phyloP scores from a whole-genome alignment of 2,329 filamentous ascomycete genomes.

The Trichoderma simmonsii region DNA sequence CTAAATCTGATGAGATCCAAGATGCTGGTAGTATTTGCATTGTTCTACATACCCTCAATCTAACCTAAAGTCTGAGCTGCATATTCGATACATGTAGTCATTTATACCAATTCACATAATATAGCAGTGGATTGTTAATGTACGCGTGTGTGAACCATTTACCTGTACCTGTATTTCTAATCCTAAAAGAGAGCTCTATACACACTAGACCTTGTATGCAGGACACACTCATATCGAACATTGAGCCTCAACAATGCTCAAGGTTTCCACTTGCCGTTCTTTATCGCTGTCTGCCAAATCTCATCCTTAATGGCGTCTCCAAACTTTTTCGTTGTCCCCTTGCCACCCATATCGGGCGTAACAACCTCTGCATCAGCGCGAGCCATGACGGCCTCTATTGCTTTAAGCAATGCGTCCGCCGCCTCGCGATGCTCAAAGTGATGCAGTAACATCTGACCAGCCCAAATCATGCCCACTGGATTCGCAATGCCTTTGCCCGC shows the following conservation, averaged over 20 bases:
- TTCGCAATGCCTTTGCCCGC: slow-evolving; percentile 71
- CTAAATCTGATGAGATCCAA: background rate
- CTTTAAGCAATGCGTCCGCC: slow-evolving; percentile 54
- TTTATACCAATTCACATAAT: background rate
- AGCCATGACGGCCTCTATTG: slow-evolving; percentile 63
- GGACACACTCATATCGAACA: background rate
- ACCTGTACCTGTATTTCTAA: background rate
- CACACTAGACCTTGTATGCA: background rate
- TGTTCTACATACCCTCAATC: background rate
- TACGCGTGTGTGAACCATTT: background rate
- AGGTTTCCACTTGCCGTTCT: background rate
- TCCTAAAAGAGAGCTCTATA: background rate
- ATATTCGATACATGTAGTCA: background rate
- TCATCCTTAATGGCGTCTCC: slow-evolving; percentile 25
- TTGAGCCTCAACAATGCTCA: background rate
- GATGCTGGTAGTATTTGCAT: background rate
- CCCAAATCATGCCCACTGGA: slow-evolving; percentile 56
- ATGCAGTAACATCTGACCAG: slow-evolving; percentile 50
- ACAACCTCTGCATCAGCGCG: slow-evolving; percentile 32
- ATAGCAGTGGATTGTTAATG: background rate
- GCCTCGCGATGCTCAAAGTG: slow-evolving; percentile 28
- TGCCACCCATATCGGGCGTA: slow-evolving; percentile 33
- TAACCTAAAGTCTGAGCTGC: background rate
- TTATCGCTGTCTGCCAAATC: slow-evolving; percentile 14
- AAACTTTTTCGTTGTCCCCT: slow-evolving; percentile 26